Evolutionary conservation across 1,284 basidiomycete genomes (phyloP).

Genomic region (Pterulicium gracile): DNA sequence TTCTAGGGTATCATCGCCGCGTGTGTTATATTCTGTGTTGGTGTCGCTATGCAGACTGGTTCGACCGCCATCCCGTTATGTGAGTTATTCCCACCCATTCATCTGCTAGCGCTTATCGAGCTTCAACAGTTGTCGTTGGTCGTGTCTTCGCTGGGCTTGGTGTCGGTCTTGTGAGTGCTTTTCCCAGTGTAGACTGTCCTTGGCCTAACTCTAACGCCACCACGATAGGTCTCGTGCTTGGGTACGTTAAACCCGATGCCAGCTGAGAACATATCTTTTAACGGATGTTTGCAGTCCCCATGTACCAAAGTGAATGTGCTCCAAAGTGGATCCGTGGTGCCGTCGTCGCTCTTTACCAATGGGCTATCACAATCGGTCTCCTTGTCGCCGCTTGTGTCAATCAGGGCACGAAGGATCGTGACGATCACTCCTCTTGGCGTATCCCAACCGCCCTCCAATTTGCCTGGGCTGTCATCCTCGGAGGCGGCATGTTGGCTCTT

Average conservation of each 20-base stretch:
- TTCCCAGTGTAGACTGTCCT: too few relatives aligned
- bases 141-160: conserved; percentile 80
- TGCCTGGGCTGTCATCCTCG: conserved; percentile 52
- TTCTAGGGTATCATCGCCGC: conserved; percentile 49
- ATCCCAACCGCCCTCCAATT: conserved; percentile 78
- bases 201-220: too few relatives aligned
- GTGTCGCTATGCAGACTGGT: conserved; percentile 60
- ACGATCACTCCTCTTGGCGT: conserved; percentile 56
- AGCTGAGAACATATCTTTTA: too few relatives aligned
- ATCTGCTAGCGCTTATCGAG: neutral
- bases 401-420: conserved; percentile 60
- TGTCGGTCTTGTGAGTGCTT: conserved; percentile 57
- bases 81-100: too few relatives aligned
- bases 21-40: conserved; percentile 52
- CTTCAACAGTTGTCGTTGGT: conserved; percentile 58
- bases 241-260: too few relatives aligned
- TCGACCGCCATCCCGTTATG: conserved; percentile 34
- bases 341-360: conserved; percentile 76
- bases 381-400: conserved; percentile 69
- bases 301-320: conserved; percentile 76
- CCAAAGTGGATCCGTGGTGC: conserved; percentile 78
- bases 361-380: conserved; percentile 77
- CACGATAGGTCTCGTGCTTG: too few relatives aligned
- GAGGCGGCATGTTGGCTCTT: conserved; percentile 50
- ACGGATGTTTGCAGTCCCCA: conserved; percentile 48